Evolutionary conservation across 768 basidiomycete genomes (phyloP), one percentile per base, ranked within the genome.

Genomic region (Phanerochaete carnosa): DNA sequence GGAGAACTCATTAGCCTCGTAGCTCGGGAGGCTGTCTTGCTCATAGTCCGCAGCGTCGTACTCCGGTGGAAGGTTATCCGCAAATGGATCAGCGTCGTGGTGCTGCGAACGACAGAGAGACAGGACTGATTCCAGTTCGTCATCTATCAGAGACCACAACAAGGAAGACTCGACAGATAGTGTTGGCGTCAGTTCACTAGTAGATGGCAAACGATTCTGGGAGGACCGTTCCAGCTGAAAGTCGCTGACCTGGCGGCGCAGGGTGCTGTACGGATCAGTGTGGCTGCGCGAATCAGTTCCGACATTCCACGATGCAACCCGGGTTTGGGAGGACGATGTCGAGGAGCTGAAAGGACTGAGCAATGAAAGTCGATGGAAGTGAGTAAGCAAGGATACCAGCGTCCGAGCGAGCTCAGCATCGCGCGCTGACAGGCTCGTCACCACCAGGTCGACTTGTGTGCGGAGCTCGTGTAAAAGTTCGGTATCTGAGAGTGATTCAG

Each of bases 101-200:
- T 45, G 32, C 35, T 59, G 54, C 8, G 49, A 45, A 63, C 79
- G 84, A 70, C 89, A 91, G 68, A 93, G 78, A 2, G 80, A 72
- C 0, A 87, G 78, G 16, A 94, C 83, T 16, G 74, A 76, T 64
- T 92, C 92, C 2, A 94, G 80, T 52, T 92, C 83, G 54, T 84
- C 79, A 64, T 92, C 90, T 30, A 94, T 86, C 33, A 81, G 78
- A 2, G 83, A 76, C 92, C 92, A 95, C 0, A 95, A 74, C 13
- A 92, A 76, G 0, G 88, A 80, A 1, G 79, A 74, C 67, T 89
- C 86, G 1, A 89, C 83, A 11, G 69, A 78, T 35, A 79, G 75
- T 13, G 77, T 76, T 2, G 85, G 84, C 23, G 81, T 62, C 25
- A 76, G 68, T 30, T 74, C 72, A 4, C 73, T 65, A 11, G 77